Evolutionary conservation across 176 grass and related monocot genomes (phyloP).

Genomic region (Oryza nivara): DNA sequence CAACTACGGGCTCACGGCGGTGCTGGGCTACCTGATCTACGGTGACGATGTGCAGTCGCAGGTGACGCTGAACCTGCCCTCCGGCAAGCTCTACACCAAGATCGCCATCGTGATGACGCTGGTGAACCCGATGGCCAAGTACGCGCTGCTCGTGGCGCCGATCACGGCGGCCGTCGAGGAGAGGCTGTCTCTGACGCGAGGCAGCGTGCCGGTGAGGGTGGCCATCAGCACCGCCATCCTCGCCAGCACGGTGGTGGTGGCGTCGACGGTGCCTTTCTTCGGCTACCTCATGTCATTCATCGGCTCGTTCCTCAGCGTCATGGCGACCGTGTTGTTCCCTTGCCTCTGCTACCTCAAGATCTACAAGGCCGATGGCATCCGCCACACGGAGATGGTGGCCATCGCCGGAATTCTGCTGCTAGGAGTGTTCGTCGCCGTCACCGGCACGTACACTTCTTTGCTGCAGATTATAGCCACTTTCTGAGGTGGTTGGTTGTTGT

Average conservation of each 20-base stretch:
- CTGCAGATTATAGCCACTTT: constrained; percentile 51
- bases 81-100: constrained; percentile 36
- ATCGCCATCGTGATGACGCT: constrained; percentile 54
- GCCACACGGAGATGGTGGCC: constrained; percentile 25
- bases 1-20: constrained; percentile 45
- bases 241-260: constrained; percentile 52
- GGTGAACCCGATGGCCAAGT: constrained; percentile 54
- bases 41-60: constrained; percentile 41
- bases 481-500: neutral
- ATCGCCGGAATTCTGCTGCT: constrained; percentile 50
- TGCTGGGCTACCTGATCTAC: constrained; percentile 57
- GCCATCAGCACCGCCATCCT: constrained; percentile 41
- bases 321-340: constrained; percentile 52
- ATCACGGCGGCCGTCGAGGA: constrained; percentile 43
- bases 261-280: constrained; percentile 53
- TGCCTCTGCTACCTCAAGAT: constrained; percentile 65
- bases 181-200: neutral
- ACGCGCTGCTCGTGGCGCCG: constrained; percentile 30
- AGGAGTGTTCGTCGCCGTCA: constrained; percentile 42
- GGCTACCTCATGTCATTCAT: constrained; percentile 55
- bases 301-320: constrained; percentile 54
- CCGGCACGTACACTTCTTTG: constrained; percentile 58
- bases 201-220: constrained; percentile 27
- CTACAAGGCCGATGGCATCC: constrained; percentile 36
- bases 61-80: constrained; percentile 50